Conservation (phyloP, 768 basidiomycete genomes). For the Kwoniella heveanensis region DNA sequence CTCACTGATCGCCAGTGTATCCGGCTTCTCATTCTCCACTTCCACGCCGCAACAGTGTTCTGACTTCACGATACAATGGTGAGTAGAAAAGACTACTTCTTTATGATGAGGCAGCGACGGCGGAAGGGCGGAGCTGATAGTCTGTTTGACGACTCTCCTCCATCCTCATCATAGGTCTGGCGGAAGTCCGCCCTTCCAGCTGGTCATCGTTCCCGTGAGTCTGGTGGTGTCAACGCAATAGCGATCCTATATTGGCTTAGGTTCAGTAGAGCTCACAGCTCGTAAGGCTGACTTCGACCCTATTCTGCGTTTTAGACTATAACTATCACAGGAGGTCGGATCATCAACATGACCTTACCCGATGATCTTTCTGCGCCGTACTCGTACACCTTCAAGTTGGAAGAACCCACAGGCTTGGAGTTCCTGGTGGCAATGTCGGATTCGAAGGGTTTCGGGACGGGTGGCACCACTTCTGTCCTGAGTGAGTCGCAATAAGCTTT, state of each 20-base stretch:
- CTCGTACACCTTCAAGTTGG: slow-evolving; percentile 42
- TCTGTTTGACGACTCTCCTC: too few relatives aligned
- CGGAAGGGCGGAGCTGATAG: too few relatives aligned
- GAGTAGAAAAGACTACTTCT: too few relatives aligned
- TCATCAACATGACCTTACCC: slow-evolving; percentile 51
- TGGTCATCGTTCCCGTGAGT: slow-evolving; percentile 49
- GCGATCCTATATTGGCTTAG: too few relatives aligned
- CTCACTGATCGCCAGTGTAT: neutral
- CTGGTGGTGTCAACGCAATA: neutral
- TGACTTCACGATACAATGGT: slow-evolving; percentile 45
- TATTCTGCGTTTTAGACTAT: slow-evolving; percentile 25
- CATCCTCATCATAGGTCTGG: slow-evolving; percentile 38
- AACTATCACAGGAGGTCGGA: slow-evolving; percentile 29
- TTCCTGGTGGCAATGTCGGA: slow-evolving; percentile 53
- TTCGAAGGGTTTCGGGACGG: slow-evolving; percentile 39
- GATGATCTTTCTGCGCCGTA: slow-evolving; percentile 29
- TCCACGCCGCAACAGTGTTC: slow-evolving; percentile 51
- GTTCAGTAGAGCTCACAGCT: too few relatives aligned
- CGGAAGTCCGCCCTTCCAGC: slow-evolving; percentile 36
- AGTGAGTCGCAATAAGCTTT: slow-evolving; percentile 33
- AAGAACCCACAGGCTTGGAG: slow-evolving; percentile 49
- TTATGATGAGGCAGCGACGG: too few relatives aligned
- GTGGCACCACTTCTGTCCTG: slow-evolving; percentile 47
- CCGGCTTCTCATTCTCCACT: slow-evolving; percentile 44
- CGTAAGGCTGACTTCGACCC: neutral